A percentile compares a stretch with the other conserved stretches of the same genome.
These are phyloP conservation scores for Linnemannia exigua DNA, from an alignment of 192 early-diverging fungal species.

Conservation along the genomic window DNA sequence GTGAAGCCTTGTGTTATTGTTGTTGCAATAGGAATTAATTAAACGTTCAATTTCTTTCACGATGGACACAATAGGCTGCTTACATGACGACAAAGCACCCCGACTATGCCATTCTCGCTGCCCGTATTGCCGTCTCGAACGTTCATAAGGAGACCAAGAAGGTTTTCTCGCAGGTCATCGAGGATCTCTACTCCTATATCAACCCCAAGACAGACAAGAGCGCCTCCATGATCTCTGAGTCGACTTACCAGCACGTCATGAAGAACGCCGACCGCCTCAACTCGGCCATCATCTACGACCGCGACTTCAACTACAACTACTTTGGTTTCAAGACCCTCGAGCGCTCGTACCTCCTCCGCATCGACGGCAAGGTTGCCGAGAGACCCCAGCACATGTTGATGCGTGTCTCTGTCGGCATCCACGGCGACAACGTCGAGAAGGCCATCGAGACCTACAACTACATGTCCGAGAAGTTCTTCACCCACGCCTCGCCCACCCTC, in stretches of 20 bases:
- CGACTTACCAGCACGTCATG: constrained; percentile 76
- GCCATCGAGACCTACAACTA: constrained; percentile 96
- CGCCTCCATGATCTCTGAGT: constrained; percentile 93
- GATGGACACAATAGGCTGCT: constrained; percentile 72
- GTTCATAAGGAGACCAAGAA: constrained; percentile 92
- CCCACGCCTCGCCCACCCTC: constrained; percentile 96
- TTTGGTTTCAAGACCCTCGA: constrained; percentile 99
- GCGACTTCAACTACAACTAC: constrained; percentile 98
- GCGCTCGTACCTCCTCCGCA: constrained; percentile 92
- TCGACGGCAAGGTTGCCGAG: constrained; percentile 91
- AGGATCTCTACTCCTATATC: constrained; percentile 88
- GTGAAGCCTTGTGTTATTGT: background rate
- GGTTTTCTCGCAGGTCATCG: constrained; percentile 86
- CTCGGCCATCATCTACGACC: constrained; percentile 97
- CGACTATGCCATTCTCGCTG: constrained; percentile 97
- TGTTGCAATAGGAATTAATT: background rate
- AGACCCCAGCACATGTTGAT: constrained; percentile 98
- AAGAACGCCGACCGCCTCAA: constrained; percentile 87
- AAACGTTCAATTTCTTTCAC: background rate
- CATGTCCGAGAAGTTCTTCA: constrained; percentile 95
- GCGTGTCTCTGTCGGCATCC: constrained; percentile 98
- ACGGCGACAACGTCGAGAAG: constrained; percentile 90
- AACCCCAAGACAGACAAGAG: constrained; percentile 92
- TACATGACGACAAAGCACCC: constrained; percentile 96
- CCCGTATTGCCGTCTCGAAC: constrained; percentile 98